These are phyloP conservation scores for Blastosporella zonata DNA, from an alignment of 1,284 basidiomycete genomes.

Conservation along the genomic window DNA sequence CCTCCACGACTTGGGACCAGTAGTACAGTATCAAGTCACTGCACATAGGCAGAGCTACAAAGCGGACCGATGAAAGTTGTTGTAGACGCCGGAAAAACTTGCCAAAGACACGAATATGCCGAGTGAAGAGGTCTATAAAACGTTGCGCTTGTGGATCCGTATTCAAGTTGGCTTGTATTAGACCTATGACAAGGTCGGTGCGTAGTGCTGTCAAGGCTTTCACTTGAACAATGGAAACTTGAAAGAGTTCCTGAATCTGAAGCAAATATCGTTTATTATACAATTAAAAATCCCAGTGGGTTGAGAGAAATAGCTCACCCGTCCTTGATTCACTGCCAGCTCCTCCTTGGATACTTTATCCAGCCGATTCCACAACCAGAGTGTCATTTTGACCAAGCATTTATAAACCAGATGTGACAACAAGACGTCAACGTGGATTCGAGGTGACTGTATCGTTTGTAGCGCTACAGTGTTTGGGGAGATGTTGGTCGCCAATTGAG, in stretches of 20 bases:
- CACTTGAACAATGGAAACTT: conserved; percentile 53
- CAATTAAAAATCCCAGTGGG: background rate
- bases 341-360: conserved; percentile 43
- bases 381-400: conserved; percentile 59
- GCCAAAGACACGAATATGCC: conserved; percentile 66
- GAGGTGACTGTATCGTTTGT: conserved; percentile 34
- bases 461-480: conserved; percentile 38
- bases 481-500: conserved; percentile 46
- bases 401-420: conserved; percentile 71
- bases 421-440: conserved; percentile 50
- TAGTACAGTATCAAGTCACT: conserved; percentile 70
- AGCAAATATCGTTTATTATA: conserved; percentile 9
- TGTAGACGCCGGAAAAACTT: conserved; percentile 77
- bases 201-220: conserved; percentile 50
- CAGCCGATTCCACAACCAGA: conserved; percentile 68
- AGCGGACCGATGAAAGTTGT: conserved; percentile 54
- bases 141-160: conserved; percentile 35
- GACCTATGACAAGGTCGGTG: conserved; percentile 29
- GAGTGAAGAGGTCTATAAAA: conserved; percentile 56
- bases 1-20: conserved; percentile 73
- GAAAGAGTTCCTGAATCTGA: conserved; percentile 61
- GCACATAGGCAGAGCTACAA: conserved; percentile 62
- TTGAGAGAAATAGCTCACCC: conserved; percentile 41
- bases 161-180: conserved; percentile 29
- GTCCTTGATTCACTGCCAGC: conserved; percentile 41